Evolutionary conservation across 2,329 filamentous ascomycete species (phyloP).

Genomic region (Trichoderma arundinaceum): DNA sequence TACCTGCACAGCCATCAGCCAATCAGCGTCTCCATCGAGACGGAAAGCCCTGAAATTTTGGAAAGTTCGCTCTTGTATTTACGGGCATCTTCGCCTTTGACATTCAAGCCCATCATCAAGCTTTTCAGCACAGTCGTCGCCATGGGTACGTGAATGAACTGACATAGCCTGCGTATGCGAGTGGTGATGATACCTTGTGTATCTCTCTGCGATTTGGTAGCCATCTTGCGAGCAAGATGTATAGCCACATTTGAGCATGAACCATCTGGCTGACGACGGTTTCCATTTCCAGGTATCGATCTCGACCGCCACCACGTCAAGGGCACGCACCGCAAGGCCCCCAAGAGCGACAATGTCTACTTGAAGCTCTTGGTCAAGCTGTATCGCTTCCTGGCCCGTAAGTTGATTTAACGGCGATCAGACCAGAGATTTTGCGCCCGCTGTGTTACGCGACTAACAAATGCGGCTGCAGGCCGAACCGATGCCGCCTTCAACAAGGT

Average conservation of each 20-base stretch:
- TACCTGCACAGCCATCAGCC: conserved; percentile 7
- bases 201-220: conserved; percentile 33
- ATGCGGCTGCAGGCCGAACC: conserved; percentile 74
- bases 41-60: conserved; percentile 41
- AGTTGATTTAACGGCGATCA: conserved; percentile 49
- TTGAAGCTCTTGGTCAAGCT: conserved; percentile 97
- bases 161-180: conserved; percentile 56
- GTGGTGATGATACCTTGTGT: conserved; percentile 47
- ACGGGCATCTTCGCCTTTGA: conserved; percentile 44
- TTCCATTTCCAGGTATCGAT: conserved; percentile 69
- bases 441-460: background rate
- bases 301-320: conserved; percentile 72
- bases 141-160: conserved; percentile 64
- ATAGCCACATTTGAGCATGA: conserved; percentile 63
- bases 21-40: conserved; percentile 34
- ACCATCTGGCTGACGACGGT: conserved; percentile 66
- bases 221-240: conserved; percentile 36
- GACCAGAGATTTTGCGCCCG: background rate
- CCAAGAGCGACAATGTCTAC: conserved; percentile 98
- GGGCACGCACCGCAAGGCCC: conserved; percentile 84
- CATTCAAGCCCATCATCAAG: conserved; percentile 48
- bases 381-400: conserved; percentile 96
- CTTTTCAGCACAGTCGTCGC: conserved; percentile 55
- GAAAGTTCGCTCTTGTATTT: conserved; percentile 32
- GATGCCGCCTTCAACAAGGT: conserved; percentile 99